phyloP scores from a whole-genome alignment of 1,139 yeast species.

The Scheffersomyces titani region DNA sequence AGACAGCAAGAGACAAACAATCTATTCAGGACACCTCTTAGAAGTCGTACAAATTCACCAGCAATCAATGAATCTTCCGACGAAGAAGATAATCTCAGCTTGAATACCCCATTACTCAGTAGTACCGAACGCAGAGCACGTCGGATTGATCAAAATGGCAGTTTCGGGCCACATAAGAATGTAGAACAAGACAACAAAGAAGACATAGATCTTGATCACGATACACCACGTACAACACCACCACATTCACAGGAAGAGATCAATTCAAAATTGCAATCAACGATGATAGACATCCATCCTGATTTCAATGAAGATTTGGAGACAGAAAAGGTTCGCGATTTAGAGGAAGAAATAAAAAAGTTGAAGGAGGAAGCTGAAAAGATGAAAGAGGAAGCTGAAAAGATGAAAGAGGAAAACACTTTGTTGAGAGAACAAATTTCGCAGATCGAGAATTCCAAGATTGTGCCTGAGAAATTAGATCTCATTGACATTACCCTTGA shows the following conservation, averaged over 20 bases:
- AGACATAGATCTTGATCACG: slow-evolving; percentile 6
- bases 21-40: slow-evolving; percentile 8
- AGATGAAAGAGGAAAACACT: not conserved
- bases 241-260: slow-evolving; percentile 24
- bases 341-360: not conserved
- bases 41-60: slow-evolving; percentile 9
- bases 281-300: not conserved
- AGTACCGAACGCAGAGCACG: slow-evolving; percentile 5
- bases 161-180: slow-evolving; percentile 1
- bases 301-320: not conserved
- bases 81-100: slow-evolving; percentile 9
- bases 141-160: slow-evolving; percentile 10
- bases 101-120: slow-evolving; percentile 4
- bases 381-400: slow-evolving; percentile 8
- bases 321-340: not conserved
- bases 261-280: slow-evolving; percentile 6
- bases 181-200: slow-evolving; percentile 2
- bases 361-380: slow-evolving; percentile 11
- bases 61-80: slow-evolving; percentile 6
- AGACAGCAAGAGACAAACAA: slow-evolving; percentile 1
- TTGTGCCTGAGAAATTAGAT: not conserved
- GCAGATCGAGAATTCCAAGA: not conserved
- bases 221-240: slow-evolving; percentile 26
- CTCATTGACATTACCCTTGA: not conserved
- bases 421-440: not conserved